phyloP scores from a whole-genome alignment of 2,329 filamentous ascomycete genomes.

The Exophiala phaeomuriformis region DNA sequence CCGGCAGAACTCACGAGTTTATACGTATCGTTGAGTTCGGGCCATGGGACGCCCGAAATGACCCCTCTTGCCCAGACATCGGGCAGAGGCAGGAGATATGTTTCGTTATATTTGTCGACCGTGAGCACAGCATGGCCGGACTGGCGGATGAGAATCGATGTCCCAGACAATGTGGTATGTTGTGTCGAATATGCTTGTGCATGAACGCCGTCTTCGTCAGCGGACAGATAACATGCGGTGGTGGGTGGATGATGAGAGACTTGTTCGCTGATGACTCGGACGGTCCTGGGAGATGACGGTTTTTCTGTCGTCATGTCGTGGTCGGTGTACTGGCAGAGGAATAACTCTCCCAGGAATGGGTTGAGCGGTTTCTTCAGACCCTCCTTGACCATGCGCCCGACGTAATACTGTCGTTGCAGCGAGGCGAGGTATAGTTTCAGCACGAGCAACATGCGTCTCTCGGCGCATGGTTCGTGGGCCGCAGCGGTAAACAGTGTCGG shows the following conservation, averaged over 20 bases:
- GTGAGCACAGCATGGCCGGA: slow-evolving; percentile 23
- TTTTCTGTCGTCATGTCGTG: slow-evolving; percentile 18
- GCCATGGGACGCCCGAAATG: slow-evolving; percentile 44
- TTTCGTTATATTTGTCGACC: slow-evolving; percentile 26
- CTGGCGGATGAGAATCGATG: slow-evolving; percentile 21
- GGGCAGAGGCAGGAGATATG: slow-evolving; percentile 24
- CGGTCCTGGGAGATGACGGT: slow-evolving; percentile 14
- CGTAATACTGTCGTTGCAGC: slow-evolving; percentile 67
- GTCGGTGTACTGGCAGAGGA: slow-evolving; percentile 24
- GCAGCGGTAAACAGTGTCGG: slow-evolving; percentile 73
- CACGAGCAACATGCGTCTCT: slow-evolving; percentile 75
- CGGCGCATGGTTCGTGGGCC: slow-evolving; percentile 67
- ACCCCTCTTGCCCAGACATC: slow-evolving; percentile 23
- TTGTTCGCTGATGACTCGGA: slow-evolving; percentile 24
- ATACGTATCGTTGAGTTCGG: slow-evolving; percentile 25
- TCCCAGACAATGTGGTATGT: slow-evolving; percentile 19
- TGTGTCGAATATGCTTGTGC: slow-evolving; percentile 24
- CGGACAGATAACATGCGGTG: slow-evolving; percentile 25
- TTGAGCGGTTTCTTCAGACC: slow-evolving; percentile 27
- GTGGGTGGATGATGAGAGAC: slow-evolving; percentile 27
- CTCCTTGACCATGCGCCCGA: slow-evolving; percentile 29
- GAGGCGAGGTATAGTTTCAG: slow-evolving; percentile 94
- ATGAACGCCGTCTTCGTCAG: slow-evolving; percentile 22
- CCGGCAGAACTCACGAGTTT: slow-evolving; percentile 22
- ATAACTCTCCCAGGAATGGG: slow-evolving; percentile 26